Base-by-base conservation (phyloP, 495 filamentous ascomycete species). In the Delitschia confertaspora region DNA sequence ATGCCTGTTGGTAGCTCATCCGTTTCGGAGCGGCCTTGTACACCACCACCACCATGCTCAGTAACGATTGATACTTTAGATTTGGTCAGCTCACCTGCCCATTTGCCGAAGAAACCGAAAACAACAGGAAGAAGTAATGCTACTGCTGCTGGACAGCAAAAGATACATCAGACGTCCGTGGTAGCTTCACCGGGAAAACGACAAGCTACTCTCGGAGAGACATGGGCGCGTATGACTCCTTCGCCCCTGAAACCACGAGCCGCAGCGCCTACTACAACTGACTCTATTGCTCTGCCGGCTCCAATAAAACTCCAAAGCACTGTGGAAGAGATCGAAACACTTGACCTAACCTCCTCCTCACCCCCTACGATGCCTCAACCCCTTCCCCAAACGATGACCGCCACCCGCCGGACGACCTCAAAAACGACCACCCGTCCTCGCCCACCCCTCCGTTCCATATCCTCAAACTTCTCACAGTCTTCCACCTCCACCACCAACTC, bases 271-370 rank as follows among this genome's bases (percentile, higher is more conserved):
- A n/a, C n/a, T n/a, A 10, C 36, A 6, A 1, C 33, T 6, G 35
- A 3, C 10, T 3, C 19, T 24, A 38, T 38, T n/a, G 30, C 42
- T 3, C n/a, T 46, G 4, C 37, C 29, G 7, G 6, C 32, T 3
- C 27, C 35, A 21, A 34, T 23, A 1, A 6, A 22, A n/a, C 14
- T 37, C 20, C 33, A 43, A n/a, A 14, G 30, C 7, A 20, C 33
- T 2, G 8, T 11, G 11, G 16, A 21, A 3, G 38, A 35, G 9
- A 30, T 46, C 11, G 53, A 43, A 4, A 40, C 48, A 9, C 27
- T 56, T 7, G 43, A 53, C 29, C 33, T 62, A 0, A 52, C 51
- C n/a, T 38, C 47, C 2, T 58, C 50, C 16, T 48, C 58, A 1
- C 49, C 57, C 2, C 16, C 31, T 7, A 44, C n/a, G n/a, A 50